phyloP scores from a whole-genome alignment of 306 rosid genomes.

The Begonia peltatifolia region DNA sequence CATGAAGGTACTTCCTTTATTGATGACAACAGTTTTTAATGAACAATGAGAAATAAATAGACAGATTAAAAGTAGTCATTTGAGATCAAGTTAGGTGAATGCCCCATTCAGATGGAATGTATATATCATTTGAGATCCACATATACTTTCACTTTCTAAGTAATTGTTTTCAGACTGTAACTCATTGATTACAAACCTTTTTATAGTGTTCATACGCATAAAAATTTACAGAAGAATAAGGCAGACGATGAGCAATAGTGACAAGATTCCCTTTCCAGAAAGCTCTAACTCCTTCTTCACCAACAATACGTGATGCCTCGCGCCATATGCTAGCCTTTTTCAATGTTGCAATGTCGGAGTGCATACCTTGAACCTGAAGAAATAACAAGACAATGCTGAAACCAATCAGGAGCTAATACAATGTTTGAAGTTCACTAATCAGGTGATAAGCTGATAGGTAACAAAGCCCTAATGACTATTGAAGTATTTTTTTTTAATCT shows the following conservation, averaged over 20 bases:
- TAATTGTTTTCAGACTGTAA: no score
- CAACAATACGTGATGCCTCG: conserved; percentile 80
- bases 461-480: no score
- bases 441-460: no score
- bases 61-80: neutral
- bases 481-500: no score
- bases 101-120: neutral
- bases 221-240: conserved; percentile 87
- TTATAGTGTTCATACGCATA: conserved; percentile 87
- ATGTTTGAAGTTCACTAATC: no score
- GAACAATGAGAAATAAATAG: no score
- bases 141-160: no score
- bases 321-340: conserved; percentile 72
- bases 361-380: conserved; percentile 90
- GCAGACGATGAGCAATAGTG: conserved; percentile 89
- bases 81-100: neutral
- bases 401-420: no score
- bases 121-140: no score
- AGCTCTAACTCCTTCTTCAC: conserved; percentile 89
- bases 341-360: conserved; percentile 68
- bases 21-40: no score
- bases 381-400: neutral
- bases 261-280: conserved; percentile 98
- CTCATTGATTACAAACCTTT: conserved; percentile 22
- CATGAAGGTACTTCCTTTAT: no score